A percentile compares a stretch with the other conserved stretches of the same genome.
Evolutionary conservation across 345 rosid species (phyloP).

Genomic region (Aethionema arabicum): DNA sequence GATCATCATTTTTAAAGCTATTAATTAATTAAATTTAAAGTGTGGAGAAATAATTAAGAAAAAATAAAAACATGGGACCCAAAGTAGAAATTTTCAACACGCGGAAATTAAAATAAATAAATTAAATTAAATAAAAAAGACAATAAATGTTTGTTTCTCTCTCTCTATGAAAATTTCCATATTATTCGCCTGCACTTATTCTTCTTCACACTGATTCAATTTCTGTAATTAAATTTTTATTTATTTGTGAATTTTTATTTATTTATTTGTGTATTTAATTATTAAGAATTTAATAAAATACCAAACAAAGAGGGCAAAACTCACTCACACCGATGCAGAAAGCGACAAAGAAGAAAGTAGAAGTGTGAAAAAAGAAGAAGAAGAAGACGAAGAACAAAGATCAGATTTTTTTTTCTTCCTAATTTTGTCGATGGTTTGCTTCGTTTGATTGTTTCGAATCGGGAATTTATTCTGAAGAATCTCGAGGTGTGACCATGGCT

Average conservation of each 20-base stretch:
- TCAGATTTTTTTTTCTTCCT: conserved; percentile 15
- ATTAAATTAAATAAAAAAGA: background rate
- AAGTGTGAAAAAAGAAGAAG: conserved; percentile 9
- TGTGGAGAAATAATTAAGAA: background rate
- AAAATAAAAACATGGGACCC: conserved; percentile 19
- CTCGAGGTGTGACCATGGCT: conserved; percentile 39
- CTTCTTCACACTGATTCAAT: conserved; percentile 17
- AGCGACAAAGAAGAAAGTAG: conserved; percentile 36
- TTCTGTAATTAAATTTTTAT: background rate
- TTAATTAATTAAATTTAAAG: background rate
- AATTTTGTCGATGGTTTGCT: conserved; percentile 20
- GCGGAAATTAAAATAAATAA: background rate
- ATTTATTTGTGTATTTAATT: background rate
- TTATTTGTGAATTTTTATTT: background rate
- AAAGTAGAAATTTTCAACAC: conserved; percentile 24
- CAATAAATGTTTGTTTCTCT: conserved; percentile 13
- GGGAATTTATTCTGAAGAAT: conserved; percentile 32
- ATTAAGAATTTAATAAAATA: conserved; percentile 11
- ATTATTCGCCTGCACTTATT: conserved; percentile 29
- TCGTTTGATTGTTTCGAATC: conserved; percentile 32
- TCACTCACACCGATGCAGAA: conserved; percentile 35
- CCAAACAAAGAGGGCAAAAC: conserved; percentile 34
- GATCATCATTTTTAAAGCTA: too few species aligned
- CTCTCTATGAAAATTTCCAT: conserved; percentile 30
- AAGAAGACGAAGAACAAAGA: conserved; percentile 25